phyloP scores from a whole-genome alignment of 2,329 filamentous ascomycete genomes.

The Aureobasidium pullulans region DNA sequence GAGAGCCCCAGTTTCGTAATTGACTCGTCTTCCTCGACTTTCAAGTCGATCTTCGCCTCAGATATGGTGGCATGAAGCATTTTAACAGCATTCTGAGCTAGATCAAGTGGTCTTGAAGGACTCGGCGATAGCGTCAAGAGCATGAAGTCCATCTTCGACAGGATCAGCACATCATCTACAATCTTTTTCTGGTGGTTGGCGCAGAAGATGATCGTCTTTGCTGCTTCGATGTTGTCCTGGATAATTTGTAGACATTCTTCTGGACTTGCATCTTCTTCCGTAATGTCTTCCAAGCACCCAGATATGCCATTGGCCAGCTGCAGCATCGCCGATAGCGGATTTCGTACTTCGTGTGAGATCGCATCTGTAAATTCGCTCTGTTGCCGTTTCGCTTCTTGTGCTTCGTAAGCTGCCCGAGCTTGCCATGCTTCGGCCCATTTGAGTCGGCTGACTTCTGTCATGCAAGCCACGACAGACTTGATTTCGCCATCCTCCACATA shows the following conservation, averaged over 20 bases:
- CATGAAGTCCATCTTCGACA: conserved; percentile 30
- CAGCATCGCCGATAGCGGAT: conserved; percentile 37
- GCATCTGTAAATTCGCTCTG: conserved; percentile 32
- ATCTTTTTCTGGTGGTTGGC: conserved; percentile 24
- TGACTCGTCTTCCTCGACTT: conserved; percentile 27
- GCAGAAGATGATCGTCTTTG: conserved; percentile 11
- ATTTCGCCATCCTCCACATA: conserved; percentile 5
- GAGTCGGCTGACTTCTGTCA: conserved; percentile 8
- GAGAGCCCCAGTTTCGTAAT: conserved; percentile 28
- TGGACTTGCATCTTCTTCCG: not conserved
- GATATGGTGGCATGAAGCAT: conserved; percentile 34
- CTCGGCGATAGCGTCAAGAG: conserved; percentile 33
- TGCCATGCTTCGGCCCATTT: conserved; percentile 23
- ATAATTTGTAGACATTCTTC: not conserved
- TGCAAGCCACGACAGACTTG: conserved; percentile 13
- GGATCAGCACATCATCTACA: conserved; percentile 40
- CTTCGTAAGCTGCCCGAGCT: conserved; percentile 27
- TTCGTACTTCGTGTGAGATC: conserved; percentile 37
- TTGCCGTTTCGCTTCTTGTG: conserved; percentile 29
- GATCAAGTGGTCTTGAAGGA: conserved; percentile 26
- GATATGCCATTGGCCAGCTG: conserved; percentile 38
- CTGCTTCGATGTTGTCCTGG: conserved; percentile 16
- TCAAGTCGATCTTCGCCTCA: conserved; percentile 26
- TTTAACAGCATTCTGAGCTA: conserved; percentile 29
- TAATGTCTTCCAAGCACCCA: not conserved